Percentiles rank a stretch among this genome's conserved stretches.
phyloP scores from a whole-genome alignment of 805 yeast genomes.

The Candida odintsovae region DNA sequence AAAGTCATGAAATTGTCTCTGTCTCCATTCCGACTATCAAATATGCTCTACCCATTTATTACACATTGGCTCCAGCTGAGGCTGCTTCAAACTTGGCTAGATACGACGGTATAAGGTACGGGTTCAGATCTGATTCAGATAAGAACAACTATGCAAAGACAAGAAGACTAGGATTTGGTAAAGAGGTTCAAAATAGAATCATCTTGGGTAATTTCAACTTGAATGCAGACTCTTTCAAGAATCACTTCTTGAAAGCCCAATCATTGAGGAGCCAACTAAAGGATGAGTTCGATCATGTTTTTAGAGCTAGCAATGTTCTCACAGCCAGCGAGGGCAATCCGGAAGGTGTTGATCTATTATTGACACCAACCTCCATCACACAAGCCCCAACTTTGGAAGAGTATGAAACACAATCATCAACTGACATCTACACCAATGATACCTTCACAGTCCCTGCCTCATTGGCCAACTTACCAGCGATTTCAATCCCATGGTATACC shows the following conservation, averaged over 20 bases:
- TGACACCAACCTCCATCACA: constrained; percentile 67
- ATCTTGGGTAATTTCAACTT: constrained; percentile 82
- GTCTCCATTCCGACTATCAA: constrained; percentile 69
- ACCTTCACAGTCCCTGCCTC: constrained; percentile 87
- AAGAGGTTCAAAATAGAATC: constrained; percentile 79
- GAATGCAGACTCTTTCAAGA: constrained; percentile 62
- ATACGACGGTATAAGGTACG: constrained; percentile 88
- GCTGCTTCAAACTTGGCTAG: constrained; percentile 90
- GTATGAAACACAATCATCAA: constrained; percentile 39
- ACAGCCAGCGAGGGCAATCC: constrained; percentile 16
- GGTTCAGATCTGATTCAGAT: constrained; percentile 41
- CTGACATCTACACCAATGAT: constrained; percentile 73
- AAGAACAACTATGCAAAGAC: constrained; percentile 48
- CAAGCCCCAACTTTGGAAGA: constrained; percentile 48
- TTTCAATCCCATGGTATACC: constrained; percentile 57
- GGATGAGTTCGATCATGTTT: constrained; percentile 59
- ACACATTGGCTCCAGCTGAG: constrained; percentile 85
- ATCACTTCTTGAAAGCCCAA: constrained; percentile 75
- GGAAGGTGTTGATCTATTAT: constrained; percentile 56
- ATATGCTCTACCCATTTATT: constrained; percentile 71
- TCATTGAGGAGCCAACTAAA: constrained; percentile 54
- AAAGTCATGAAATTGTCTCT: constrained; percentile 42
- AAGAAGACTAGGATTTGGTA: constrained; percentile 64
- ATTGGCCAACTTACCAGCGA: constrained; percentile 84
- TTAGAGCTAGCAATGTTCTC: constrained; percentile 44